Percentiles rank a stretch among this genome's conserved stretches.
phyloP scores from a whole-genome alignment of 441 rosid species.

The Capsella rubella region DNA sequence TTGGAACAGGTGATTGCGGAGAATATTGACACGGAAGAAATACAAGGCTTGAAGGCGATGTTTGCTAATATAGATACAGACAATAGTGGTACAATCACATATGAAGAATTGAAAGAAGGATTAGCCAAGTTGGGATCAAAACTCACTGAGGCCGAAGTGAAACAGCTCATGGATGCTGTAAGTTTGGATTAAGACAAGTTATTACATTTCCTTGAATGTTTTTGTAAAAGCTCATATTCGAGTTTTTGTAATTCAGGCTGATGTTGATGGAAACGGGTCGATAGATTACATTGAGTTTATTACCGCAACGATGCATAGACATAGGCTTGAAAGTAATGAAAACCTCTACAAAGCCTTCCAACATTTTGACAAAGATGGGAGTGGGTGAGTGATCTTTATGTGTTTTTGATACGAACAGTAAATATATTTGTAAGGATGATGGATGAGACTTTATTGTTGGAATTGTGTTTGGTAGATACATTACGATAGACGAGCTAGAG shows the following conservation, averaged over 20 bases:
- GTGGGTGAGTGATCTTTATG: conserved; percentile 54
- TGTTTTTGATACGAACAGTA: not conserved
- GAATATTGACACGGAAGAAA: conserved; percentile 5
- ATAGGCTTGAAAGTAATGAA: conserved; percentile 65
- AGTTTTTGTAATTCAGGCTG: conserved; percentile 53
- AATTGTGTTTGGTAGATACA: conserved; percentile 44
- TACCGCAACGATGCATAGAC: conserved; percentile 75
- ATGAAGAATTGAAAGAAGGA: conserved; percentile 53
- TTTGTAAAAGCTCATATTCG: not conserved
- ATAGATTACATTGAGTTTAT: conserved; percentile 73
- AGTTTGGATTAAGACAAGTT: conserved; percentile 7
- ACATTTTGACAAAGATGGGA: conserved; percentile 68
- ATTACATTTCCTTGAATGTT: not conserved
- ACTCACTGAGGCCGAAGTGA: conserved; percentile 60
- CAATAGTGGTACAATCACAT: conserved; percentile 63
- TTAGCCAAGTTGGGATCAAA: conserved; percentile 57
- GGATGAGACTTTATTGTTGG: not conserved
- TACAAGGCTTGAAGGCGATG: conserved; percentile 8
- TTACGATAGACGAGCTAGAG: conserved; percentile 59
- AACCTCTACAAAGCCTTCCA: conserved; percentile 68
- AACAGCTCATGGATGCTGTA: conserved; percentile 69
- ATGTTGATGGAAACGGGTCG: conserved; percentile 70
- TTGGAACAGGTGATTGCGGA: not conserved
- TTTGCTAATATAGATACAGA: conserved; percentile 52
- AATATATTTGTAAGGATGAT: not conserved